Evolutionary conservation across 1,284 basidiomycete genomes (phyloP).

Genomic region (Vanrija sp.): DNA sequence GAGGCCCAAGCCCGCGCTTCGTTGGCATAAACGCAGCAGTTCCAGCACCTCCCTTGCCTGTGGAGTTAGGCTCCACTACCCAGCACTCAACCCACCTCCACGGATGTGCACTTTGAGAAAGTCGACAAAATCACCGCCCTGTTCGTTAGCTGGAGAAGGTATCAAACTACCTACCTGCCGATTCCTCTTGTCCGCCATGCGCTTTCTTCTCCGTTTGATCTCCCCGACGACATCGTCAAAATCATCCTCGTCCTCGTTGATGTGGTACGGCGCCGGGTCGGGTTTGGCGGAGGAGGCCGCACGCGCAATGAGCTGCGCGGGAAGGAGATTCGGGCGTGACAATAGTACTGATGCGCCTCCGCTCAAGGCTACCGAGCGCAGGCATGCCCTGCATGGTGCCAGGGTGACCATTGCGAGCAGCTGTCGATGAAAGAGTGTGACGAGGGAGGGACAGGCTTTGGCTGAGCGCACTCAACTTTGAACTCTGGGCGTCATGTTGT

Average conservation of each 20-base stretch:
- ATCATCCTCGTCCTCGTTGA: constrained; percentile 18
- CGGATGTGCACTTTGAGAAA: constrained; percentile 70
- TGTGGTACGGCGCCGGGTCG: constrained; percentile 4
- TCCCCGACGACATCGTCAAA: constrained; percentile 36
- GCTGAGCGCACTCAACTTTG: too few species aligned
- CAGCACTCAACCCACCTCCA: constrained; percentile 57
- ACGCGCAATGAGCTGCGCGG: too few species aligned
- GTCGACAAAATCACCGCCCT: constrained; percentile 79
- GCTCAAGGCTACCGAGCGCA: not conserved
- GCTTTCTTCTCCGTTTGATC: constrained; percentile 34
- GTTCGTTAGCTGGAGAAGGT: not conserved
- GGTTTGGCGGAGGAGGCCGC: too few species aligned
- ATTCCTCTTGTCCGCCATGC: constrained; percentile 42
- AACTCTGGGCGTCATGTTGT: too few species aligned
- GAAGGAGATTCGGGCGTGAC: too few species aligned
- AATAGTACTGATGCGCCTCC: not conserved
- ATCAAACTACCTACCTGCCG: constrained; percentile 33
- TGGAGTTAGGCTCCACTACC: constrained; percentile 6
- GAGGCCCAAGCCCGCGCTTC: constrained; percentile 68
- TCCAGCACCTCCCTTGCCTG: constrained; percentile 77
- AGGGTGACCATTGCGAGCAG: not conserved
- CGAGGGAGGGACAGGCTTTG: too few species aligned
- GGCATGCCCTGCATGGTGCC: not conserved
- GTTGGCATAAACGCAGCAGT: constrained; percentile 78
- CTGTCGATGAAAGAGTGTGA: too few species aligned